Evolutionary conservation across 2,329 filamentous ascomycete species (phyloP), one percentile per base, ranked within the genome.

Genomic region (Calonectria leucothoes): DNA sequence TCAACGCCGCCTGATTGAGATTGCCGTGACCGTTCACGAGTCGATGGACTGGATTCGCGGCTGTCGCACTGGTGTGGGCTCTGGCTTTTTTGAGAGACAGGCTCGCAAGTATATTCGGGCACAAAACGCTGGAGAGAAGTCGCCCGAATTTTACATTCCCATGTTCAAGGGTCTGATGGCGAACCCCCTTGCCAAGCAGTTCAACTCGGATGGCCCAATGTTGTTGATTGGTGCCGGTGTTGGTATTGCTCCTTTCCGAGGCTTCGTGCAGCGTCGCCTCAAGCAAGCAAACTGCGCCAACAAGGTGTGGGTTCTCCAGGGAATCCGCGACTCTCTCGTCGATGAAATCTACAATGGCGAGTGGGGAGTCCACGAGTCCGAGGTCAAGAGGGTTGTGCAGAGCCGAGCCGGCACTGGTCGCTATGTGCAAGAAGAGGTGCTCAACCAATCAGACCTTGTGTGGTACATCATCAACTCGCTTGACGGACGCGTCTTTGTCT

Each of bases 151-250:
- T 20, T 92, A 94, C 78, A 88, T 98, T 6, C 97, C 97, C 79
- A 98, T 99, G 95, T 99, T 99, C 91, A 95, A 98, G 81, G 97
- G 97, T 0, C 89, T 99, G 52, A 99, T 99, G 97, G 93, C 95
- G 74, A 99, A 99, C 84, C 97, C 97, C 0, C 90, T 99, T 1
- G 97, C 96, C 14, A 94, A 93, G 82, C 93, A 98, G 82, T 99
- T 98, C 82, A 93, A 95, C 66, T 93, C 94, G 3, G 96, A 99
- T 83, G 97, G 97, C 0, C 97, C 97, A 0, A 99, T 99, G 97
- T 92, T 99, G 45, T 91, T 99, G 61, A 98, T 99, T 79, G 97
- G 97, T 37, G 97, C 97, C 6, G 97, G 97, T 69, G 97, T 99
- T 27, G 97, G 97, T 76, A 96, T 99, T 84, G 97, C 97, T 14